Evolutionary conservation across 1,284 basidiomycete genomes (phyloP), one percentile per base, ranked within the genome.

Genomic region (Irpex sp.): DNA sequence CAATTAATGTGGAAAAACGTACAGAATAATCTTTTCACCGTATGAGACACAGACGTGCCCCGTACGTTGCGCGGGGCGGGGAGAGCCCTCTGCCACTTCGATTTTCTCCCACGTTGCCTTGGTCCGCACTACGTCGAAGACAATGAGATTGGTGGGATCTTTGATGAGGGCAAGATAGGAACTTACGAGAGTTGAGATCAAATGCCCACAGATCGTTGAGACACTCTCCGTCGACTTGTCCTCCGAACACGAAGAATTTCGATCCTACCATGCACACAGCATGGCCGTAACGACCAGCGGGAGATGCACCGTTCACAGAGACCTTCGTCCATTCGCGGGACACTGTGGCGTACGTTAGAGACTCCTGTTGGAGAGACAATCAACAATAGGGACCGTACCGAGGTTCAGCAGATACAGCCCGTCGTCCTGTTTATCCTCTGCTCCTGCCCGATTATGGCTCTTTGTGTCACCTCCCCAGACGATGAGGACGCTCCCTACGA

Each of bases 381-480:
- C 60, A 56, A 59, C 57, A 63, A 60, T 21, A 58, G 49, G 33
- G 49, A 50, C 64, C 53, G 70, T 26, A 94, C 94, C 90, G 37
- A 98, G 85, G 76, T 99, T 98, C 62, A 99, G 83, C n/a, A 98
- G 81, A 79, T 98, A 99, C 54, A 99, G 80, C 0, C 89, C 92
- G 73, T 98, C 94, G 75, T 99, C 97, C 76, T 97, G 94, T 69
- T 85, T 87, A 69, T 97, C 95, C 9, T 83, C 81, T 9, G 86
- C 84, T 65, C 83, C 84, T 19, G 86, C 81, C 73, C 86, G 87
- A 26, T 79, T 78, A 66, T 87, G 87, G 11, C 88, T 86, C 76
- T 90, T 92, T 2, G 97, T 99, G 75, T 99, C 97, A 37, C 97
- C 97, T 63, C 97, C 97, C 96, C 97, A 99, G 4, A 98, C 91